Percentiles rank a stretch among this genome's conserved stretches.
Evolutionary conservation across 352 stramenopile genomes (phyloP).

Genomic region (Hyaloperonospora brassicae): DNA sequence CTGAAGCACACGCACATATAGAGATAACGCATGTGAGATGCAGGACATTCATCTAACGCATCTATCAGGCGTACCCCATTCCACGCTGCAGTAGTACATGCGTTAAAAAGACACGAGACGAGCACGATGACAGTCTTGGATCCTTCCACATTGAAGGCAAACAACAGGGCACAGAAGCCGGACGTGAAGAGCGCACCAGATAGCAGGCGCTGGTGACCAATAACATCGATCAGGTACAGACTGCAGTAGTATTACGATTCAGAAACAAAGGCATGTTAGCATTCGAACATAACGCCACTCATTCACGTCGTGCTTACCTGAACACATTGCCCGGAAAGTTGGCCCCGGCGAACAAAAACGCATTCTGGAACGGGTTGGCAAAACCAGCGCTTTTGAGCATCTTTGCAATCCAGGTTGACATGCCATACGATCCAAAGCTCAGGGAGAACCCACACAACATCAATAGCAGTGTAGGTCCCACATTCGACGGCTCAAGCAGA

Average conservation of each 20-base stretch:
- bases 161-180: slow-evolving; percentile 55
- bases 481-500: slow-evolving; percentile 42
- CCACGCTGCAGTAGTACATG: slow-evolving; percentile 84
- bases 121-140: slow-evolving; percentile 71
- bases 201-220: slow-evolving; percentile 63
- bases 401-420: slow-evolving; percentile 92
- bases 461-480: slow-evolving; percentile 44
- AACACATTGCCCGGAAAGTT: slow-evolving; percentile 89
- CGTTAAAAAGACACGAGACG: slow-evolving; percentile 88
- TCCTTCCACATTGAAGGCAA: slow-evolving; percentile 67
- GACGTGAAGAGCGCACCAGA: slow-evolving; percentile 62
- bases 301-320: slow-evolving; percentile 30
- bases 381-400: slow-evolving; percentile 84
- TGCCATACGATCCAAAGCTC: slow-evolving; percentile 88
- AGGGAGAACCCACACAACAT: slow-evolving; percentile 65
- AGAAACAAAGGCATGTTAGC: background rate
- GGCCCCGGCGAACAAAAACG: slow-evolving; percentile 86
- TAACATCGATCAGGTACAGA: slow-evolving; percentile 61
- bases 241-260: slow-evolving; percentile 18
- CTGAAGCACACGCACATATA: slow-evolving; percentile 15
- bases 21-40: background rate
- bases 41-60: background rate
- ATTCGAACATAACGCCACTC: background rate
- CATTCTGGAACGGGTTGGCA: slow-evolving; percentile 88
- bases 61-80: slow-evolving; percentile 56